Base-by-base conservation (phyloP, 1,284 basidiomycete genomes). In the Melanopsichium pennsylvanicum region DNA sequence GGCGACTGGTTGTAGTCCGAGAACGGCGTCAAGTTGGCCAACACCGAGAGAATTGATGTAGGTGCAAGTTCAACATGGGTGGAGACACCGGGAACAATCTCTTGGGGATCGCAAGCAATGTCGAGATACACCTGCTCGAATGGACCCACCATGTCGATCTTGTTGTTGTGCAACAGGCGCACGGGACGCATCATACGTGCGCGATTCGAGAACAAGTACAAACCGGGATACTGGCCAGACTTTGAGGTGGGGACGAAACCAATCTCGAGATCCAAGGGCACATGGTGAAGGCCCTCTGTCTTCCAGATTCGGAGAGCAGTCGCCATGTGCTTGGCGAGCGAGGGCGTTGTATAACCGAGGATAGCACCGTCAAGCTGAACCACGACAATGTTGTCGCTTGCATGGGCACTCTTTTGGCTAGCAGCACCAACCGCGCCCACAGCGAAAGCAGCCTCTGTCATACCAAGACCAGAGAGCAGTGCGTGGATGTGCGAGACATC, bases 51-150 rank as follows among this genome's bases (percentile, higher is more conserved):
- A 82, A 99, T 94, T 81, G 93, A 94, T 5, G 96, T 97, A 4
- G 96, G 92, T 39, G 91, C 86, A 75, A 93, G 89, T 83, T 99
- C 96, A 47, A 97, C 89, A 82, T 99, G 96, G 1, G 79, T 79
- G 7, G 92, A 90, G 5, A 92, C 85, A 15, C 86, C 88, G 40
- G 85, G 83, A 70, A 96, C 91, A 45, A 97, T 89, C 81, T 97
- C 96, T 72, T 90, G 89, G 5, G 88, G 89, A 49, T 88, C 91
- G 79, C 93, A 90, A 0, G 96, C 95, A 78, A 99, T 91, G 81
- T 99, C 92, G 90, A 98, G 94, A 82, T 98, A 99, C 10, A 98
- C 96, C 83, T 99, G 96, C 83, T 99, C 96, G 74, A 98, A 99
- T 2, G 95, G 88, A 3, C 96, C 96, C 44, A 98, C 86, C 81